These are phyloP conservation scores for Bocquillonia castaneifolia DNA, from an alignment of 441 rosid species.

Conservation along the genomic window DNA sequence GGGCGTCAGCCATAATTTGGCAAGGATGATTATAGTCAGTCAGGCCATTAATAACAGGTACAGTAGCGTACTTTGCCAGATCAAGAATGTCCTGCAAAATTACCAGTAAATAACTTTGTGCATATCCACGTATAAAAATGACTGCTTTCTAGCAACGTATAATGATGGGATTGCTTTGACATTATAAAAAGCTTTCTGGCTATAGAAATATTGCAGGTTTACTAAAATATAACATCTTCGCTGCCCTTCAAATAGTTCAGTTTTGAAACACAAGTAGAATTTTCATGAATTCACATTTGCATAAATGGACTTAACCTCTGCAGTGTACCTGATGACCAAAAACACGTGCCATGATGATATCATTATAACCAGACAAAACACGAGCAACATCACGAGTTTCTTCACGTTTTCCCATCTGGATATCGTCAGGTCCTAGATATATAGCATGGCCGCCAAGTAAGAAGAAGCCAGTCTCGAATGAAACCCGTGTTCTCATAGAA, in stretches of 20 bases:
- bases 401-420: conserved; percentile 96
- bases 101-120: background rate
- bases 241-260: background rate
- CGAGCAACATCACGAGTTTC: conserved; percentile 98
- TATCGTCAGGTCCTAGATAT: conserved; percentile 84
- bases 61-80: conserved; percentile 76
- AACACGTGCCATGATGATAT: conserved; percentile 93
- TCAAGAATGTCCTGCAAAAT: conserved; percentile 76
- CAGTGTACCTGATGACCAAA: conserved; percentile 97
- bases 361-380: conserved; percentile 81
- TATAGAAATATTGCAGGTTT: background rate
- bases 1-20: conserved; percentile 99
- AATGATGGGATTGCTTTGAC: background rate
- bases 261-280: background rate
- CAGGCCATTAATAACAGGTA: conserved; percentile 85
- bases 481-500: conserved; percentile 93
- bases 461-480: conserved; percentile 92
- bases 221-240: background rate
- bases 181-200: background rate
- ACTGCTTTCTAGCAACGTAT: background rate
- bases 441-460: conserved; percentile 95
- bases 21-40: conserved; percentile 95
- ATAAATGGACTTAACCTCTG: conserved; percentile 38
- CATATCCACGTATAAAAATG: background rate
- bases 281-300: background rate